Evolutionary conservation across 2,329 filamentous ascomycete genomes (phyloP).

Genomic region (Truncatella angustata): DNA sequence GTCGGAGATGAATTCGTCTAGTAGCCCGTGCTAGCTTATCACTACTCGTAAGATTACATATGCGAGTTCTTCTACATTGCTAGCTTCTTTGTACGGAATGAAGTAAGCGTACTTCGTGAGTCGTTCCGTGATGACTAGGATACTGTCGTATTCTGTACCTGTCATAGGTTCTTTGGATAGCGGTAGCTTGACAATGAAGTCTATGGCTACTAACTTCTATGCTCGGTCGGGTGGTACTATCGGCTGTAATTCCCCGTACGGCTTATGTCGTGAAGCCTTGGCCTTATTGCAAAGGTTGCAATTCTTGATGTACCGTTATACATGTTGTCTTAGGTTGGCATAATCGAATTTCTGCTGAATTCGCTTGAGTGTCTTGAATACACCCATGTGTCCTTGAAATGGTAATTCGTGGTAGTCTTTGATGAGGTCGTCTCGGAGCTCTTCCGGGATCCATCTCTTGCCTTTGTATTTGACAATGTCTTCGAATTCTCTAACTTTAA

Average conservation of each 20-base stretch:
- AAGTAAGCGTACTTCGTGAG: not conserved
- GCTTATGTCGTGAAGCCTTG: not conserved
- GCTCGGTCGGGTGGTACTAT: constrained; percentile 1
- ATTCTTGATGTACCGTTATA: not conserved
- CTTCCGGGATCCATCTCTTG: not conserved
- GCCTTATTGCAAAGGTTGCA: not conserved
- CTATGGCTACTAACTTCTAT: not conserved
- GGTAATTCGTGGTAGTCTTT: not conserved
- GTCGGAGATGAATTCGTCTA: not conserved
- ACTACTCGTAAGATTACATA: not conserved
- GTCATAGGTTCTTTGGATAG: not conserved
- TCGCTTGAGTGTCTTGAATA: not conserved
- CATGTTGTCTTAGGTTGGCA: not conserved
- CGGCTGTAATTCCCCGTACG: not conserved
- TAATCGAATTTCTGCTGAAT: not conserved
- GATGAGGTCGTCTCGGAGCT: not conserved
- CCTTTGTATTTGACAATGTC: too few species aligned
- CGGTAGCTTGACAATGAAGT: not conserved
- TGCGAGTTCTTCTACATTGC: not conserved
- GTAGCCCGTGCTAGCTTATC: not conserved
- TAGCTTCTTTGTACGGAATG: not conserved
- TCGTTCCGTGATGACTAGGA: not conserved
- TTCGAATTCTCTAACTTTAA: not conserved
- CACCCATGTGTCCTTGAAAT: not conserved
- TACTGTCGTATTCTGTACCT: not conserved